Evolutionary conservation across 2,329 filamentous ascomycete genomes (phyloP), one percentile per base, ranked within the genome.

Genomic region (Microdochium paspali): DNA sequence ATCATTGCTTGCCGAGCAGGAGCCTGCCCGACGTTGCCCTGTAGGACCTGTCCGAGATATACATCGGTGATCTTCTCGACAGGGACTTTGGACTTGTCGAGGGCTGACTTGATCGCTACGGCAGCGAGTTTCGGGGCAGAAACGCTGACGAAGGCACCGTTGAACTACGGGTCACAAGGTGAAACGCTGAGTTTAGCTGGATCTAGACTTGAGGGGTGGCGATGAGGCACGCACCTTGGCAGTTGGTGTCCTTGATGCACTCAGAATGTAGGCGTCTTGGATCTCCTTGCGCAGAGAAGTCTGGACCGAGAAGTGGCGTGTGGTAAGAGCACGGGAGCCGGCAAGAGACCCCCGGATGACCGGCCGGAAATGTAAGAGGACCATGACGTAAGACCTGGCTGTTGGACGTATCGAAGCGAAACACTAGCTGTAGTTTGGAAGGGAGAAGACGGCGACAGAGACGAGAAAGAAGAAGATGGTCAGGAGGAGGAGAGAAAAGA

Each of bases 21-120:
- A 0, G 93, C 81, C 69, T 98, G 93, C 43, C 93, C 93, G 5
- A 93, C 78, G 18, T 79, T 79, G 42, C 77, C 91, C 65, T 90
- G 84, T 35, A 97, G 77, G 10, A 97, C 93, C 60, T 96, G 95
- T 62, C 93, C 93, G 87, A 97, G 95, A 72, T 97, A 97, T 15
- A 97, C 89, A 67, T 95, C 87, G 53, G 84, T 86, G 60, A 97
- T 88, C 62, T 85, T 86, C 28, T 84, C 81, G 46, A 81, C 66
- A 2, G 93, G 90, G 6, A 97, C 78, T 54, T 82, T 84, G 46
- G 90, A 94, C 67, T 93, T 95, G 56, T 84, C 79, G 47, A 98
- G 68, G 24, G 93, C 93, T 44, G 89, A 85, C 67, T 90, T 93
- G 72, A 98, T 97, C 49, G 90, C 93, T 15, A 84, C 82, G 25